Percentiles rank a stretch among this genome's conserved stretches.
These are phyloP conservation scores for Coffea canephora DNA, from an alignment of 257 asterid species.

Conservation along the genomic window DNA sequence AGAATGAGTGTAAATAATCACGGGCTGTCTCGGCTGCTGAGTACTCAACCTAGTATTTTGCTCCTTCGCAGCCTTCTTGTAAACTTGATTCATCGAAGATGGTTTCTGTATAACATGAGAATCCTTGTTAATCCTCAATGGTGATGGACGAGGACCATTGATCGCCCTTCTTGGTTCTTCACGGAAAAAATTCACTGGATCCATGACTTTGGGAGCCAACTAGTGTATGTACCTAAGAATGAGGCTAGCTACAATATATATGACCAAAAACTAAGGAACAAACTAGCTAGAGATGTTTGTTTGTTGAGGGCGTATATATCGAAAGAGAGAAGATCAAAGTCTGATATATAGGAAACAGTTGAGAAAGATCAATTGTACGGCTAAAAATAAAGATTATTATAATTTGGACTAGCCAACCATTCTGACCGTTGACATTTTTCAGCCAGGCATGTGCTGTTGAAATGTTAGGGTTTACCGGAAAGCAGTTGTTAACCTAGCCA, in stretches of 20 bases:
- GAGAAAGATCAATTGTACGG: not conserved
- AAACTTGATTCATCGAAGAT: slow-evolving; percentile 5
- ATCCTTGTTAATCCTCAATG: slow-evolving; percentile 28
- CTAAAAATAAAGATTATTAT: not conserved
- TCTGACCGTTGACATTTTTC: slow-evolving; percentile 31
- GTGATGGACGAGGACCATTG: slow-evolving; percentile 32
- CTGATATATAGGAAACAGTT: not conserved
- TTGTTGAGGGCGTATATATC: not conserved
- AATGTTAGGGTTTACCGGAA: slow-evolving; percentile 20
- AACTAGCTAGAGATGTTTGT: not conserved
- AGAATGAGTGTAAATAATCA: slow-evolving; percentile 40
- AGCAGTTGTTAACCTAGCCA: slow-evolving; percentile 7
- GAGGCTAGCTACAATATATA: not conserved
- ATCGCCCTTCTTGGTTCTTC: slow-evolving; percentile 12
- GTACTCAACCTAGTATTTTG: slow-evolving; percentile 2
- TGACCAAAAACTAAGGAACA: not conserved
- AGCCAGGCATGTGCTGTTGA: not conserved
- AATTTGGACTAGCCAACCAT: slow-evolving; percentile 16
- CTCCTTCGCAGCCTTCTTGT: not conserved
- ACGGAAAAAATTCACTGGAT: slow-evolving; percentile 1
- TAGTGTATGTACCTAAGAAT: not conserved
- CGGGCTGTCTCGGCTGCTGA: slow-evolving; percentile 25
- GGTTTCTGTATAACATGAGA: slow-evolving; percentile 32
- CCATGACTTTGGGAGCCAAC: not conserved
- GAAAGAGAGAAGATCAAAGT: not conserved